phyloP scores from a whole-genome alignment of 768 basidiomycete species.

The Pilatotrama ljubarskyi region DNA sequence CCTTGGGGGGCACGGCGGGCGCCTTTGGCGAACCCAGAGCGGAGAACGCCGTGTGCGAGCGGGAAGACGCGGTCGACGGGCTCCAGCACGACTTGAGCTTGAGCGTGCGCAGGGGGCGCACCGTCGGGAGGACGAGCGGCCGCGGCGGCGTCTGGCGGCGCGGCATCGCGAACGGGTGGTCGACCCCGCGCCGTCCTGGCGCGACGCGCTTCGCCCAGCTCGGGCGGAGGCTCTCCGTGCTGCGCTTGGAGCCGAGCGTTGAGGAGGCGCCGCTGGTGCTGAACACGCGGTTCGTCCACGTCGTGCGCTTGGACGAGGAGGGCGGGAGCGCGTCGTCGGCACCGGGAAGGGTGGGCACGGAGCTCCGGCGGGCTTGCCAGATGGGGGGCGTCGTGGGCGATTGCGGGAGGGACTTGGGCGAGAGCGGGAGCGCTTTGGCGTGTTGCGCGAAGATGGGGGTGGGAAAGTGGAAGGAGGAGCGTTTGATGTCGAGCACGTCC shows the following conservation, averaged over 20 bases:
- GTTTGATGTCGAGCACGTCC: slow-evolving; percentile 9
- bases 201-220: slow-evolving; percentile 49
- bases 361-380: slow-evolving; percentile 13
- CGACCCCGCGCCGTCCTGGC: slow-evolving; percentile 54
- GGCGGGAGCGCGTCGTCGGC: background rate
- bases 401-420: slow-evolving; percentile 2
- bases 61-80: slow-evolving; percentile 27
- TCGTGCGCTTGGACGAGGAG: slow-evolving; percentile 11
- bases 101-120: slow-evolving; percentile 21
- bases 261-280: slow-evolving; percentile 22
- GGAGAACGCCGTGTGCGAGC: background rate
- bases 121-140: slow-evolving; percentile 29
- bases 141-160: slow-evolving; percentile 28
- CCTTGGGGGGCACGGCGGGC: slow-evolving; percentile 21
- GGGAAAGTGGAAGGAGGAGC: slow-evolving; percentile 2
- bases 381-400: slow-evolving; percentile 11
- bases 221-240: slow-evolving; percentile 37
- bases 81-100: slow-evolving; percentile 34
- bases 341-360: background rate
- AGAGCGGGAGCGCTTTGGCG: slow-evolving; percentile 8
- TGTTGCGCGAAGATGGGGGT: slow-evolving; percentile 19
- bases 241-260: slow-evolving; percentile 18
- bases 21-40: background rate
- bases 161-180: slow-evolving; percentile 47
- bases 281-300: slow-evolving; percentile 23